phyloP scores from a whole-genome alignment of 805 yeast species.

The Candida lessepsii region DNA sequence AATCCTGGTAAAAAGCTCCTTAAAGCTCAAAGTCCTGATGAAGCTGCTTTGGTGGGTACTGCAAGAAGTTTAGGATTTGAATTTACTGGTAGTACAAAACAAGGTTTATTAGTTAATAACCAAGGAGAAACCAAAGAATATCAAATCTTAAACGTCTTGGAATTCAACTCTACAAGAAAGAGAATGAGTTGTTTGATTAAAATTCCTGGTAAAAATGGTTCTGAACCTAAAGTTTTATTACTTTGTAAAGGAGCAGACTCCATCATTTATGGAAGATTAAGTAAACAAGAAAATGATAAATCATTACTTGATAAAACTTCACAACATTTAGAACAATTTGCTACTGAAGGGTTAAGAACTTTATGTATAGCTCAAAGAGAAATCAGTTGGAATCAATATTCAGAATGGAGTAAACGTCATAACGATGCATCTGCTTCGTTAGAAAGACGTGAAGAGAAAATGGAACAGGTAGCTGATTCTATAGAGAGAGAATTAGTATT shows the following conservation, averaged over 20 bases:
- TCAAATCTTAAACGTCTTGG: slow-evolving; percentile 67
- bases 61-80: slow-evolving; percentile 77
- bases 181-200: slow-evolving; percentile 83
- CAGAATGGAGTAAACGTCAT: slow-evolving; percentile 61
- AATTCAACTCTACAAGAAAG: slow-evolving; percentile 81
- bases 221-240: slow-evolving; percentile 52
- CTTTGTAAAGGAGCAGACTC: slow-evolving; percentile 88
- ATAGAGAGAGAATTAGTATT: slow-evolving; percentile 65
- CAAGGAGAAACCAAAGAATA: slow-evolving; percentile 72
- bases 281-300: slow-evolving; percentile 40
- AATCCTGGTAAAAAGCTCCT: slow-evolving; percentile 55
- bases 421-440: slow-evolving; percentile 65
- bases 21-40: slow-evolving; percentile 85
- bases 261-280: slow-evolving; percentile 66
- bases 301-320: slow-evolving; percentile 64
- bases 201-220: slow-evolving; percentile 55
- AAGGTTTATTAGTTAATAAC: slow-evolving; percentile 63
- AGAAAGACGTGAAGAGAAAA: slow-evolving; percentile 61
- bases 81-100: slow-evolving; percentile 63
- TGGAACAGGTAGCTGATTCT: slow-evolving; percentile 73
- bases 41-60: slow-evolving; percentile 80
- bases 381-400: slow-evolving; percentile 59
- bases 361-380: slow-evolving; percentile 75
- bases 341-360: slow-evolving; percentile 82
- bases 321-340: slow-evolving; percentile 70